Conservation (phyloP, 306 rosid genomes). For the Mimosa pudica region DNA sequence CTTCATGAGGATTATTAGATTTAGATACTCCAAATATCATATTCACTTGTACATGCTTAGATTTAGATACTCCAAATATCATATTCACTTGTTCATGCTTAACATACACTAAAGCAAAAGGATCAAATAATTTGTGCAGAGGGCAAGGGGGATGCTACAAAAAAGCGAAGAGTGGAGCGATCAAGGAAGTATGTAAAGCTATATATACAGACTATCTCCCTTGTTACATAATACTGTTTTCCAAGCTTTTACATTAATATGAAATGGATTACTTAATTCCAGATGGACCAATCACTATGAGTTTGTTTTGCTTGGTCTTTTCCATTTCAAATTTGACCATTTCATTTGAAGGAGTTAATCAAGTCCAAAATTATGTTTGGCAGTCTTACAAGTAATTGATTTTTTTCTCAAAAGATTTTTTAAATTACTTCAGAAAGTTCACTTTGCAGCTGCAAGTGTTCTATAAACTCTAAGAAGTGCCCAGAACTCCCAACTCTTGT, state of each 20-base stretch:
- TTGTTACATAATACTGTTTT: conserved; percentile 11
- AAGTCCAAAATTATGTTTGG: too few relatives aligned
- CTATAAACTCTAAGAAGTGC: too few relatives aligned
- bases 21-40: not conserved
- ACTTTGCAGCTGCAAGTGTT: too few relatives aligned
- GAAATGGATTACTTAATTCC: not conserved
- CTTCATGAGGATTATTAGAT: not conserved
- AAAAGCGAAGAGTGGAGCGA: conserved; percentile 95
- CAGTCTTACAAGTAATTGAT: too few relatives aligned
- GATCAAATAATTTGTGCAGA: conserved; percentile 53
- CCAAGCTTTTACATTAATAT: not conserved
- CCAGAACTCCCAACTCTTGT: not conserved
- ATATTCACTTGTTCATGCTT: not conserved
- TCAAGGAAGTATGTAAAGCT: conserved; percentile 73
- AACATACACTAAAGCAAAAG: conserved; percentile 10
- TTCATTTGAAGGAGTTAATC: too few relatives aligned
- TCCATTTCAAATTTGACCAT: too few relatives aligned
- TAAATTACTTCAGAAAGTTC: not conserved
- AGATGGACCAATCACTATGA: not conserved
- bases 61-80: not conserved
- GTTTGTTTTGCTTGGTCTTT: too few relatives aligned
- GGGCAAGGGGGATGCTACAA: conserved; percentile 80
- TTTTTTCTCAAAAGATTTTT: too few relatives aligned
- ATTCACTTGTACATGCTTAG: not conserved
- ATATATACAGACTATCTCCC: conserved; percentile 13